Base-by-base conservation (phyloP, 441 rosid species). In the Populus trichocarpa region DNA sequence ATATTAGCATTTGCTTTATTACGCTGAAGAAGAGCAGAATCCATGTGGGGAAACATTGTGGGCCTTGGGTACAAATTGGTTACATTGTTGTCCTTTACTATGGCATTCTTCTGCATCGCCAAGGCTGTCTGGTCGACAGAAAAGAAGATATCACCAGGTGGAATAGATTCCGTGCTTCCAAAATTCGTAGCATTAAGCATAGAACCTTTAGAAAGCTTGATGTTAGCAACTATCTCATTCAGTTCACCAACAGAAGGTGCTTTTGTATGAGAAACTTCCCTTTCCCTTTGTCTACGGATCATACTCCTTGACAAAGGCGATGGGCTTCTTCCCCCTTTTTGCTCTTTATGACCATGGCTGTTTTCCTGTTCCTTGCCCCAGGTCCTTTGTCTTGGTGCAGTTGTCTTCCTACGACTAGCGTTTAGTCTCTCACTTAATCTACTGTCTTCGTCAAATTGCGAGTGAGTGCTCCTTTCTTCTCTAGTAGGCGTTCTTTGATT, bases 81-180 rank as follows among this genome's bases (percentile, higher is more conserved):
- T 30, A 69, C 83, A 33, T 36, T 46, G 22, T 33, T 73, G 38
- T 70, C 76, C 78, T 83, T 87, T 33, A 80, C 14, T 28, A 70
- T 3, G 59, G 38, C 71, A 68, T 70, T 76, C 75, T 83, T 82
- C 82, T 83, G 82, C 71, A 67, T 66, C 67, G 63, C 75, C 57
- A 80, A 32, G 23, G 87, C 83, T 4, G 82, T 63, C 13, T 61
- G 75, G 26, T 87, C 85, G 0, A 79, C 88, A 69, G 92, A 90
- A 75, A 90, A 91, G 83, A 91, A 91, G 81, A 90, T 91, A 67
- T 88, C 89, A 4, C 91, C 89, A 0, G 85, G 87, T 35, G 87
- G 80, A 64, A 86, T 84, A 36, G 93, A 86, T 7, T 88, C 93
- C 2, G 84, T 85, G 82, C 88, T 89, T 68, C 87, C 90, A 38